Evolutionary conservation across 1,284 basidiomycete genomes (phyloP).

Genomic region (Vanrija pseudolonga): DNA sequence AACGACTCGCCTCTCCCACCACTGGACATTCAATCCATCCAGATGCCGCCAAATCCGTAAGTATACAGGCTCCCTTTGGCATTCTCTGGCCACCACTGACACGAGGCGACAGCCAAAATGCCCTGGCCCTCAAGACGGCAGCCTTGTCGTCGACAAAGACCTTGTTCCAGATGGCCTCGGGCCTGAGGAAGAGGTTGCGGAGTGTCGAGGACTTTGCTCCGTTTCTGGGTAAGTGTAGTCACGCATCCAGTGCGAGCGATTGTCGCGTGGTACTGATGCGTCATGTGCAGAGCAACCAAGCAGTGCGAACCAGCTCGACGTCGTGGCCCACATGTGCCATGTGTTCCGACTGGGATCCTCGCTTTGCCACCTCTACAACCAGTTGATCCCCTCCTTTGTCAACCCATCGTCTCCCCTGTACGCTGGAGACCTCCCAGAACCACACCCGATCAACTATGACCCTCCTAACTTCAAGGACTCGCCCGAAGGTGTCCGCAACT

Average conservation of each 20-base stretch:
- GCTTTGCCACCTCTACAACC: constrained; percentile 92
- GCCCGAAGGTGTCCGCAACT: constrained; percentile 66
- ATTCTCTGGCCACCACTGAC: constrained; percentile 1
- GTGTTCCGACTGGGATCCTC: constrained; percentile 88
- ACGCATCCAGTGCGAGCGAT: background rate
- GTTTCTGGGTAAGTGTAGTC: constrained; percentile 39
- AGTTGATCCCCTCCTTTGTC: constrained; percentile 63
- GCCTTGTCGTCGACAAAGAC: constrained; percentile 45
- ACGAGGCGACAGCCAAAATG: constrained; percentile 37
- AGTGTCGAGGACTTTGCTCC: constrained; percentile 43
- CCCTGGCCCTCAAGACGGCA: constrained; percentile 48
- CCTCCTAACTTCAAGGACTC: constrained; percentile 60
- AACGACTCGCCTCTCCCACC: constrained; percentile 34
- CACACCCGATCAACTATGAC: constrained; percentile 38
- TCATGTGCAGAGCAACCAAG: constrained; percentile 37
- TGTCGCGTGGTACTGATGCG: background rate
- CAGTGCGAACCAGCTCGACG: constrained; percentile 46
- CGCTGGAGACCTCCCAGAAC: constrained; percentile 51
- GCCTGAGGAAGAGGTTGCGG: constrained; percentile 38
- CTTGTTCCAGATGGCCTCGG: constrained; percentile 45
- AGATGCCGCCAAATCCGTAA: constrained; percentile 47
- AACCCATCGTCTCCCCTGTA: constrained; percentile 55
- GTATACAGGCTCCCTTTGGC: constrained; percentile 8
- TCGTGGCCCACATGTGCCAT: constrained; percentile 88
- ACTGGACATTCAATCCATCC: constrained; percentile 45